These are phyloP conservation scores for Exserohilum rostratum DNA, from an alignment of 2,329 filamentous ascomycete genomes.

Conservation along the genomic window DNA sequence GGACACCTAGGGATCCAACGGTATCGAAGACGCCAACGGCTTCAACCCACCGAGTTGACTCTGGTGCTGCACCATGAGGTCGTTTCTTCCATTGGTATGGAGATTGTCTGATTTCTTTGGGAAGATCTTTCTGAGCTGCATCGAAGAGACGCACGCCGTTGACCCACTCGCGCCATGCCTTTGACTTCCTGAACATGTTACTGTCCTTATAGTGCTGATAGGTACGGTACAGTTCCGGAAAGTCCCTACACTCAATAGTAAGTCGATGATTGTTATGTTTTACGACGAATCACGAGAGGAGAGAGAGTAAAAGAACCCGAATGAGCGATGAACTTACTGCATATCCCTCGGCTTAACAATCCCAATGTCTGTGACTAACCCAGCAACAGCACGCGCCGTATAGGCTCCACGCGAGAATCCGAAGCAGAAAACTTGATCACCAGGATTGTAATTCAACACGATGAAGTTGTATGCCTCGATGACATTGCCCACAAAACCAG, in stretches of 20 bases:
- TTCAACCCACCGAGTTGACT: slow-evolving; percentile 18
- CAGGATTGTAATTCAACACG: slow-evolving; percentile 53
- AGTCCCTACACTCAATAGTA: background rate
- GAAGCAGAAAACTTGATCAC: slow-evolving; percentile 51
- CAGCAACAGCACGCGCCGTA: slow-evolving; percentile 33
- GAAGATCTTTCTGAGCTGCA: background rate
- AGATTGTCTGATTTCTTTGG: background rate
- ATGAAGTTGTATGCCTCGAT: slow-evolving; percentile 68
- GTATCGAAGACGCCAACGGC: slow-evolving; percentile 54
- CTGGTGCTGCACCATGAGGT: background rate
- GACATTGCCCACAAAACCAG: slow-evolving; percentile 54
- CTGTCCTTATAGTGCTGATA: background rate
- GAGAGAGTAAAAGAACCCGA: background rate
- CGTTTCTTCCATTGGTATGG: background rate
- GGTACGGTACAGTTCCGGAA: background rate
- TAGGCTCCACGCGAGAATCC: slow-evolving; percentile 51
- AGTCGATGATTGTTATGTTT: background rate
- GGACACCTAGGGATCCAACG: slow-evolving; percentile 48
- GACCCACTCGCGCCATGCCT: background rate
- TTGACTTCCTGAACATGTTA: background rate
- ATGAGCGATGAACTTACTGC: background rate
- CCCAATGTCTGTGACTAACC: slow-evolving; percentile 27
- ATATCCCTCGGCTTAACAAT: slow-evolving; percentile 15
- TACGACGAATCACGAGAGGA: background rate
- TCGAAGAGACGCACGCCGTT: background rate